A percentile compares a stretch with the other conserved stretches of the same genome.
These are phyloP conservation scores for Talaromyces sp. DNA, from an alignment of 2,329 filamentous ascomycete genomes.

Conservation along the genomic window DNA sequence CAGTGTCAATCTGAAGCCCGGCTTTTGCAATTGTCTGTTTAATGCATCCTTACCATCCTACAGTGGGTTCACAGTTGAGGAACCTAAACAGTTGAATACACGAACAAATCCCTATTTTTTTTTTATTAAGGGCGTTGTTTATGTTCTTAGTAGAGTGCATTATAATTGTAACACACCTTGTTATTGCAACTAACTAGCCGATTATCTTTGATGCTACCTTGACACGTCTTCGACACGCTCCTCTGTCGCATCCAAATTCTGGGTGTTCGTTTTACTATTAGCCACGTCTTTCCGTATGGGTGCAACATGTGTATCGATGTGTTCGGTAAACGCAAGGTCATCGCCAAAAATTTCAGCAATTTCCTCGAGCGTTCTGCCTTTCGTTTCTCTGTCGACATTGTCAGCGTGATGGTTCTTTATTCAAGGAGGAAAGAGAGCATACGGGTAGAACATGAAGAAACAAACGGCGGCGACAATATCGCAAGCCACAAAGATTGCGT, in stretches of 20 bases:
- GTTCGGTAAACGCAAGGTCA: neutral
- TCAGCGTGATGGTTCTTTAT: neutral
- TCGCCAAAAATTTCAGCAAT: constrained; percentile 2
- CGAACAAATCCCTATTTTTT: no score
- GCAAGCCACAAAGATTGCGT: constrained; percentile 25
- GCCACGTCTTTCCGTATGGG: neutral
- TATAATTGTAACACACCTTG: no score
- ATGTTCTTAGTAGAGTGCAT: no score
- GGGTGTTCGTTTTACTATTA: neutral
- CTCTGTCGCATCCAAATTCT: neutral
- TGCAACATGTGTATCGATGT: neutral
- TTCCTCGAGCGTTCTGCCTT: constrained; percentile 11
- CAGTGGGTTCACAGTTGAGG: no score
- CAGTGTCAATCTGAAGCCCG: no score
- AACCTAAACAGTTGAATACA: no score
- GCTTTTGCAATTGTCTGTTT: no score
- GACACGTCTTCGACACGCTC: neutral
- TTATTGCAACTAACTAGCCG: neutral
- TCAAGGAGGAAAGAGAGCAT: neutral
- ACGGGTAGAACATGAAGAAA: constrained; percentile 21
- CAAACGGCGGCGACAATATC: constrained; percentile 15
- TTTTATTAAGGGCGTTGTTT: no score
- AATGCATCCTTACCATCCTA: no score
- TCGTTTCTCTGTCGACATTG: constrained; percentile 14
- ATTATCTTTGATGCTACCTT: neutral